Conservation (phyloP, 371 early-diverging fungal species). For the Syncephalastrum contaminatum region DNA sequence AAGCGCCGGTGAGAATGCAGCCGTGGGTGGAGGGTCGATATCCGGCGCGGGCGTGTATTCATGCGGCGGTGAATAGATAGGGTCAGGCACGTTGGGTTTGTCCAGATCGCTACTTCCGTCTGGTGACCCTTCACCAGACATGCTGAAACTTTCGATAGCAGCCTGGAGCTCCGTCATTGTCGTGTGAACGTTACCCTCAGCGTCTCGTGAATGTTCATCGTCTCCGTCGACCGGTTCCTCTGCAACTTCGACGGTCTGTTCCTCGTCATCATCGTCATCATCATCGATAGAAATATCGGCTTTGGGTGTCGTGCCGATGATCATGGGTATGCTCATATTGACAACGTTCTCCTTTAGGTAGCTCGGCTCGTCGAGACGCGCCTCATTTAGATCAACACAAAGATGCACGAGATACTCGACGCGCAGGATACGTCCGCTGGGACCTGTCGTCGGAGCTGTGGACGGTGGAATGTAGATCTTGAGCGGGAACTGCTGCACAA, state of each 20-base stretch:
- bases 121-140: slow-evolving; percentile 1
- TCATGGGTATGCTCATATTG: slow-evolving; percentile 25
- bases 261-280: slow-evolving; percentile 31
- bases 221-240: neutral
- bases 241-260: neutral
- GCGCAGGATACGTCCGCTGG: slow-evolving; percentile 26
- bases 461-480: slow-evolving; percentile 32
- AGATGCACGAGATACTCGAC: slow-evolving; percentile 38
- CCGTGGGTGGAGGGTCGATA: neutral
- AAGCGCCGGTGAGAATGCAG: slow-evolving; percentile 1
- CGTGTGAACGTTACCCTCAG: neutral
- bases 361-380: slow-evolving; percentile 12
- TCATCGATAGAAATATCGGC: slow-evolving; percentile 35
- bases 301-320: slow-evolving; percentile 42
- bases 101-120: neutral
- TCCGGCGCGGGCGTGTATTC: neutral
- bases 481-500: slow-evolving; percentile 17
- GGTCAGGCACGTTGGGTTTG: slow-evolving; percentile 1
- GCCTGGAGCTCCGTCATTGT: neutral
- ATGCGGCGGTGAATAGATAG: slow-evolving; percentile 1
- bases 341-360: slow-evolving; percentile 20
- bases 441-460: slow-evolving; percentile 26
- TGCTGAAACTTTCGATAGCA: too few relatives aligned
- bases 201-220: neutral
- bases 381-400: slow-evolving; percentile 33